These are phyloP conservation scores for Boletus patriciae DNA, from an alignment of 768 basidiomycete genomes.

Conservation along the genomic window DNA sequence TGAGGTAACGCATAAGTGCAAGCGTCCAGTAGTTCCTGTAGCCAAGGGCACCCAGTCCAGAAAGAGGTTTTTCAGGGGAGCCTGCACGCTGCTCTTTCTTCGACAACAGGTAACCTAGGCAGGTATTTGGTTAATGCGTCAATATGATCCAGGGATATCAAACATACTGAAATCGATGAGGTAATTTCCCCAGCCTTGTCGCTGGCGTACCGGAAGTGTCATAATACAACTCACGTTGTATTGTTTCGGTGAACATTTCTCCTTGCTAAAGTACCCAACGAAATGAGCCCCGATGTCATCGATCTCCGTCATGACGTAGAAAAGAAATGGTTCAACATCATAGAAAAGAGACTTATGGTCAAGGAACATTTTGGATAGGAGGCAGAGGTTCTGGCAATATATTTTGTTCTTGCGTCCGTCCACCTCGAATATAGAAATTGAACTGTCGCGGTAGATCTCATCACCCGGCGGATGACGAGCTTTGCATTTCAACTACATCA, in stretches of 20 bases:
- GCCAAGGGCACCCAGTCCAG: slow-evolving; percentile 87
- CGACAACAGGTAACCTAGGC: slow-evolving; percentile 86
- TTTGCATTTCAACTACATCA: slow-evolving; percentile 86
- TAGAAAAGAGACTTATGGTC: slow-evolving; percentile 99
- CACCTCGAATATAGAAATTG: slow-evolving; percentile 92
- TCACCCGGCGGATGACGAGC: slow-evolving; percentile 94
- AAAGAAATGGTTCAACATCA: slow-evolving; percentile 98
- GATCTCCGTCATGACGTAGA: slow-evolving; percentile 94
- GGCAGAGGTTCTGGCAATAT: slow-evolving; percentile 97
- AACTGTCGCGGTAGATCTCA: slow-evolving; percentile 92
- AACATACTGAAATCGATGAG: slow-evolving; percentile 93
- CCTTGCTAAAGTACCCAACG: slow-evolving; percentile 98
- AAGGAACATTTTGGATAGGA: slow-evolving; percentile 98
- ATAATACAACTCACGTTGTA: slow-evolving; percentile 99
- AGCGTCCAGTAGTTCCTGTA: slow-evolving; percentile 96
- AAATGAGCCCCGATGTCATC: slow-evolving; percentile 91
- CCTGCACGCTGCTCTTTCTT: slow-evolving; percentile 91
- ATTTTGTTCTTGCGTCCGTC: slow-evolving; percentile 99
- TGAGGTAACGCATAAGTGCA: slow-evolving; percentile 77
- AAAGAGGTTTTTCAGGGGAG: slow-evolving; percentile 95
- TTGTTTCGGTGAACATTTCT: slow-evolving; percentile 93
- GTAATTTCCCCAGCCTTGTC: slow-evolving; percentile 95
- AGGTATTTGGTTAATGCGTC: background rate
- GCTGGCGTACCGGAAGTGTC: slow-evolving; percentile 93
- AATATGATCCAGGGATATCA: slow-evolving; percentile 6